Evolutionary conservation across 495 filamentous ascomycete genomes (phyloP), one percentile per base, ranked within the genome.

Genomic region (Podospora anserina): DNA sequence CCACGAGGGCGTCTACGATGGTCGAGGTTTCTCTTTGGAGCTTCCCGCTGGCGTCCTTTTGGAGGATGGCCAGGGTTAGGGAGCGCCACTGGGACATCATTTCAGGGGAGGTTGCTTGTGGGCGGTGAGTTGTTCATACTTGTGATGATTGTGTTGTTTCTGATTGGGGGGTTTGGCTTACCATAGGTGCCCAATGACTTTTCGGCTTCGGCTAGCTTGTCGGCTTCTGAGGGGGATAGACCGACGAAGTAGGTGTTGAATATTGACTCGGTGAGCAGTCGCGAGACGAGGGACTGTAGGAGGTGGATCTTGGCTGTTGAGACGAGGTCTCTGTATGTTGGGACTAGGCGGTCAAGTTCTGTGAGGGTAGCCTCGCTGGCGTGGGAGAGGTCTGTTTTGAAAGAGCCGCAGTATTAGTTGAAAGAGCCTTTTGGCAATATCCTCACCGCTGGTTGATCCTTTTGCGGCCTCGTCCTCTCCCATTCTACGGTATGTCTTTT

Each of bases 1-100:
- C 64, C 3, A 85, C 73, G 55, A 83, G 72, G 11, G 72, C 72
- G 54, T 81, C 76, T 39, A 75, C 76, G 13, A 80, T 65, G 39
- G 61, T 65, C 15, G 72, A 55, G 6, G 82, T 85, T 68, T 81
- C 78, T 54, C 62, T 67, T 67, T 82, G 77, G 64, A 86, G 77
- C 71, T 75, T 80, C 64, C 78, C 71, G 61, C 67, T 71, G 59
- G 79, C 76, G 59, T 83, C 83, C 65, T 81, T 81, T 64, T 80
- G 82, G 55, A 88, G 71, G 56, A 86, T 79, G 6, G 80, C 75
- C 15, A 87, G 80, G 6, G 84, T 87, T 62, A 79, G 74, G 9
- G 84, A 82, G 39, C 85, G 81, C 85, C 85, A 87, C 72, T 84
- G 79, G 76, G 84, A 86, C n/a, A 84, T 74, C 32, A 79, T 75